Base-by-base conservation (phyloP, 1,284 basidiomycete species). In the Rhodotorula sp. region DNA sequence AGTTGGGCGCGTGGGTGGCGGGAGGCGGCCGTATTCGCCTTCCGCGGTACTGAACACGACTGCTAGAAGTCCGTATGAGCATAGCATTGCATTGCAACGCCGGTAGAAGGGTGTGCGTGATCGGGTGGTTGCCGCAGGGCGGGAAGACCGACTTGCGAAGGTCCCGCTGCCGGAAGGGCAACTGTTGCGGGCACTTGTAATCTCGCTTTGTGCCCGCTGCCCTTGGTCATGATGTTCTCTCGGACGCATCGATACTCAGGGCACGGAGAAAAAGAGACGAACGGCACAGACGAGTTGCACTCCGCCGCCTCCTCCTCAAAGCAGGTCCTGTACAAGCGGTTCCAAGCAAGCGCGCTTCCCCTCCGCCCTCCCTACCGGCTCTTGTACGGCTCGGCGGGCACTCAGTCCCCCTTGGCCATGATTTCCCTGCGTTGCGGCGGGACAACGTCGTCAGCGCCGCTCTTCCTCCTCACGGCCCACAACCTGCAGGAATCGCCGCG, bases 1-100 rank as follows among this genome's bases (percentile, higher is more conserved):
- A 69, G 54, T 37, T 76, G 51, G 75, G 68, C 22, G 64, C 64
- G n/a, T 76, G 75, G 75, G 32, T 64, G 22, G 54, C 32, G 17
- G 8, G n/a, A 25, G 75, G 75, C 6, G 75, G 75, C 13, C 44
- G 58, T 32, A 68, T 76, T 10, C 22, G 56, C 19, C 25, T 76
- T 41, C 75, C 75, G 7, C 25, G 70, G 44, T 76, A 74, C 58
- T 76, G 60, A 64, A 62, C 44, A 2, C 15, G 15, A 29, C 21
- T 46, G 19, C 9, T 22, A 27, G 21, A 29, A n/a, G 27, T 17
- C 15, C 21, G 4, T 4, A 44, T 44, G 44, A 12, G 19, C 44
- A 44, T 44, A 44, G 15, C 48, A 46, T 3, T 44, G 58, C 39
- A 59, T 25, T 9, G 27, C 48, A n/a, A 4, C 1, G 25, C 4